phyloP scores from a whole-genome alignment of 805 yeast species.

The Ogataea methanolica region DNA sequence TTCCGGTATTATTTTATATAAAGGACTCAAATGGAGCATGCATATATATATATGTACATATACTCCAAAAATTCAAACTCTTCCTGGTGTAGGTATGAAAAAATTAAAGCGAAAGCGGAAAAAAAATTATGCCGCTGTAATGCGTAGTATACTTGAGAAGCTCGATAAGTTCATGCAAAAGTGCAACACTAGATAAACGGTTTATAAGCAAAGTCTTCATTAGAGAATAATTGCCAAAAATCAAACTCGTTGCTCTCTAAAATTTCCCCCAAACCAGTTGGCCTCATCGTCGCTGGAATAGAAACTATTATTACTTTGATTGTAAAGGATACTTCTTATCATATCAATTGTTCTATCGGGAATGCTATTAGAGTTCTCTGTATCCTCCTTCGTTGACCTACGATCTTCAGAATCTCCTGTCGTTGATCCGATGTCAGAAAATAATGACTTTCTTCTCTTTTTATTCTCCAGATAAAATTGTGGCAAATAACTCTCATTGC shows the following conservation, averaged over 20 bases:
- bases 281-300: slow-evolving; percentile 18
- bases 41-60: no score
- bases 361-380: background rate
- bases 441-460: slow-evolving; percentile 6
- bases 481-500: slow-evolving; percentile 3
- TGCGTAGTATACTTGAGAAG: no score
- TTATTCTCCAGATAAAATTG: slow-evolving; percentile 3
- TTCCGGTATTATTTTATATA: no score
- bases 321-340: slow-evolving; percentile 6
- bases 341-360: slow-evolving; percentile 6
- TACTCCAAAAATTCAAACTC: no score
- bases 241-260: slow-evolving; percentile 13
- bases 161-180: no score
- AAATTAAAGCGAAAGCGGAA: no score
- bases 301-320: slow-evolving; percentile 6
- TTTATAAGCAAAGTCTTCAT: no score
- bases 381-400: background rate
- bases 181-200: no score
- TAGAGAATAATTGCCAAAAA: background rate
- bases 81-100: no score
- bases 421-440: background rate
- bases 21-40: no score
- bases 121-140: no score
- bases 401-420: slow-evolving; percentile 3
- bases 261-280: slow-evolving; percentile 23